These are phyloP conservation scores for Yarrowia osloensis DNA, from an alignment of 805 yeast genomes.

Conservation along the genomic window DNA sequence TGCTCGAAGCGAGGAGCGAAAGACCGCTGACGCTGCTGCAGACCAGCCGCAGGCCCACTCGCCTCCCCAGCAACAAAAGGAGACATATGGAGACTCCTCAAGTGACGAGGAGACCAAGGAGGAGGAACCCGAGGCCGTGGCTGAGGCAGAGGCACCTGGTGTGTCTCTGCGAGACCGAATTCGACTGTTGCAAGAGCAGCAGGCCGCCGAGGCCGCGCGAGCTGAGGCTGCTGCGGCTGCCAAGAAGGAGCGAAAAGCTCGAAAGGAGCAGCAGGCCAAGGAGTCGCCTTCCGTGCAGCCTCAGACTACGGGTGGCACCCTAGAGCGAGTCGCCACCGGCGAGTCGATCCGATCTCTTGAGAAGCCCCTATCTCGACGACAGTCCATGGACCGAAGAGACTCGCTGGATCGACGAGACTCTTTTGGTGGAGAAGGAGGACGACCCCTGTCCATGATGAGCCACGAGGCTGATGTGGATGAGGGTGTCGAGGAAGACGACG, in stretches of 20 bases:
- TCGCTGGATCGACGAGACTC: conserved; percentile 23
- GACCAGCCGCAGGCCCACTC: conserved; percentile 32
- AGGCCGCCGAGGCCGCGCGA: conserved; percentile 73
- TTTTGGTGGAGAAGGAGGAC: not conserved
- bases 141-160: conserved; percentile 65
- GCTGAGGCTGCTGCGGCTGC: conserved; percentile 56
- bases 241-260: conserved; percentile 46
- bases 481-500: conserved; percentile 20
- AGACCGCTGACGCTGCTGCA: conserved; percentile 32
- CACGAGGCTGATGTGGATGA: conserved; percentile 13
- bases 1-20: conserved; percentile 27
- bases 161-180: conserved; percentile 85
- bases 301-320: conserved; percentile 26
- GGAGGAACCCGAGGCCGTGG: conserved; percentile 31
- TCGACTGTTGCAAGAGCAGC: conserved; percentile 77
- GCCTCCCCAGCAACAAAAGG: conserved; percentile 42
- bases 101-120: conserved; percentile 36
- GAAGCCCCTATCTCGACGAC: conserved; percentile 22
- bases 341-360: conserved; percentile 22
- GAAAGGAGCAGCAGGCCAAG: conserved; percentile 7
- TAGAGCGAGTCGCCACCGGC: conserved; percentile 31
- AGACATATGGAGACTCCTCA: conserved; percentile 35
- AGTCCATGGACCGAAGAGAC: conserved; percentile 16
- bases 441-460: conserved; percentile 6
- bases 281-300: conserved; percentile 22